Conservation (phyloP, 768 basidiomycete species). For the Dioszegia hungarica region DNA sequence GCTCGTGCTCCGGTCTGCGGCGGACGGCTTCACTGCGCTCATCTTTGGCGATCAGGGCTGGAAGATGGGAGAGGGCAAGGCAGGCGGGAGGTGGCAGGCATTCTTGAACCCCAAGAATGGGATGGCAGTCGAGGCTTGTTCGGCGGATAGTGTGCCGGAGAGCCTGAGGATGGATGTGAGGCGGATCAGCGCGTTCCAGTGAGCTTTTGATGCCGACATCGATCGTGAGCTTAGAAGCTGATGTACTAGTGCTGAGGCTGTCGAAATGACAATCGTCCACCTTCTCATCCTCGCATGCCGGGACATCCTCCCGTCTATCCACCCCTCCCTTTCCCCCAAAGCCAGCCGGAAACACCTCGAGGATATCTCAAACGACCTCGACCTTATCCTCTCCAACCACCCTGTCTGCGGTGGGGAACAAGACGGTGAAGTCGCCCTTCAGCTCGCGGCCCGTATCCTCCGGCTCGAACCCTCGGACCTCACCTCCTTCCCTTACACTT, state of each 20-base stretch:
- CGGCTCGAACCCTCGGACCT: not conserved
- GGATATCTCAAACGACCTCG: not conserved
- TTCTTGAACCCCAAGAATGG: slow-evolving; percentile 31
- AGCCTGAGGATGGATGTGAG: slow-evolving; percentile 33
- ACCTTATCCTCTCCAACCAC: not conserved
- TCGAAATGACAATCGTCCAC: slow-evolving; percentile 68
- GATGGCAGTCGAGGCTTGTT: not conserved
- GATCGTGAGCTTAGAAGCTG: slow-evolving; percentile 2
- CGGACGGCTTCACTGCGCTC: slow-evolving; percentile 53
- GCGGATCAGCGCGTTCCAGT: slow-evolving; percentile 28
- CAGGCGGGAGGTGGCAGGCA: not conserved
- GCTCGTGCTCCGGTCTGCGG: slow-evolving; percentile 25
- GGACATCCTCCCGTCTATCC: slow-evolving; percentile 53
- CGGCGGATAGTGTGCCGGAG: slow-evolving; percentile 41
- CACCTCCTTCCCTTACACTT: not conserved
- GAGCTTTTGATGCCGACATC: slow-evolving; percentile 46
- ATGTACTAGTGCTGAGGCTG: slow-evolving; percentile 67
- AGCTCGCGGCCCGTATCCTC: slow-evolving; percentile 15
- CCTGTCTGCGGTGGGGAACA: not conserved
- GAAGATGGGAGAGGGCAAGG: not conserved
- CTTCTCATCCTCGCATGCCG: slow-evolving; percentile 77
- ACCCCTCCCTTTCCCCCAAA: not conserved
- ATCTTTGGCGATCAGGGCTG: slow-evolving; percentile 54
- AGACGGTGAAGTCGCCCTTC: slow-evolving; percentile 51
- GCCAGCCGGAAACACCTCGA: not conserved